These are phyloP conservation scores for Cercospora zeina DNA, from an alignment of 2,329 filamentous ascomycete species.

Conservation along the genomic window DNA sequence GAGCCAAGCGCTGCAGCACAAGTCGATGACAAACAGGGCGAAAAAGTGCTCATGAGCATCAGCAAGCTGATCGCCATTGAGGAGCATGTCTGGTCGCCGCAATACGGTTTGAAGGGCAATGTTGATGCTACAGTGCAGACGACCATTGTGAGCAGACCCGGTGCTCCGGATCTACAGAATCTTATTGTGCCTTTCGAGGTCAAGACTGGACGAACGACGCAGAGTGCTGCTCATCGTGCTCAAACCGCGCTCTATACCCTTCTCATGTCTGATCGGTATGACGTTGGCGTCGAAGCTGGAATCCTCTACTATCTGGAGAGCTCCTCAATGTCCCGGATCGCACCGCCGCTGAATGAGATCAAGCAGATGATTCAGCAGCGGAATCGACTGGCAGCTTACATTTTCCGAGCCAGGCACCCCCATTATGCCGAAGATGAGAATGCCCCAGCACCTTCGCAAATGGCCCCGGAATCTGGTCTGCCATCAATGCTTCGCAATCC, in stretches of 20 bases:
- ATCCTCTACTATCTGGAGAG: constrained; percentile 94
- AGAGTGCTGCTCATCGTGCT: constrained; percentile 79
- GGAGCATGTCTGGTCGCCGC: constrained; percentile 97
- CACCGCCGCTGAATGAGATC: constrained; percentile 81
- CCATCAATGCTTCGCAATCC: constrained; percentile 83
- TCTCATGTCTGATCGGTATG: constrained; percentile 88
- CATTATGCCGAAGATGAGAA: constrained; percentile 2
- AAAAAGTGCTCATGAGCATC: constrained; percentile 77
- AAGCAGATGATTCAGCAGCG: constrained; percentile 96
- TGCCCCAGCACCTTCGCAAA: constrained; percentile 25
- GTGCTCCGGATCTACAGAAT: constrained; percentile 49
- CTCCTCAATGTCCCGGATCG: constrained; percentile 80
- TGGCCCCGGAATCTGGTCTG: constrained; percentile 59
- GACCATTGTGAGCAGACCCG: constrained; percentile 69
- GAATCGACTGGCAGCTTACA: constrained; percentile 82
- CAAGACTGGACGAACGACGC: constrained; percentile 83
- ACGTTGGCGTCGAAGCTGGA: constrained; percentile 85
- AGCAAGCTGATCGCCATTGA: constrained; percentile 95
- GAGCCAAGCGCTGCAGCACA: constrained; percentile 70
- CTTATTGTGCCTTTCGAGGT: constrained; percentile 91
- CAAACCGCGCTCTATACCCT: constrained; percentile 95
- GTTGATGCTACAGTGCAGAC: constrained; percentile 96
- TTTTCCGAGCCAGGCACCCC: constrained; percentile 53
- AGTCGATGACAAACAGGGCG: constrained; percentile 75
- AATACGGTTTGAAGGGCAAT: constrained; percentile 95